These are phyloP conservation scores for Paspalum vaginatum DNA, from an alignment of 176 grass and related monocot species.

Conservation along the genomic window DNA sequence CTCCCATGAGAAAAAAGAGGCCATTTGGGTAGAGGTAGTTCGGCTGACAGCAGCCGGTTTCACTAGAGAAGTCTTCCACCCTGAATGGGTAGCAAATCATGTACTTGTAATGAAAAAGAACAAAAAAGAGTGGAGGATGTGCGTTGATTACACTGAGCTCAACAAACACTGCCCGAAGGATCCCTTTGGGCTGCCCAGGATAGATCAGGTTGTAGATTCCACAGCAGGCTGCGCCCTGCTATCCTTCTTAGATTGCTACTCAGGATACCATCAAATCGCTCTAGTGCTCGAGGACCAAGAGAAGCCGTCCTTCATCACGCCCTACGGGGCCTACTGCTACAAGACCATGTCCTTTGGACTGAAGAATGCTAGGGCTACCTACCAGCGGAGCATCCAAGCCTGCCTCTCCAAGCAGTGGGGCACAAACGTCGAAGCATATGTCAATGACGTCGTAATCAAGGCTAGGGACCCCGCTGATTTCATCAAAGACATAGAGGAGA, in stretches of 20 bases:
- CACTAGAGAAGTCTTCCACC: background rate
- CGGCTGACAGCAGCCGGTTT: background rate
- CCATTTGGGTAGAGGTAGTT: background rate
- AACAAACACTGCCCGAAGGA: too few species aligned
- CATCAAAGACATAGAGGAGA: background rate
- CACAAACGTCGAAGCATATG: too few species aligned
- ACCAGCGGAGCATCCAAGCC: too few species aligned
- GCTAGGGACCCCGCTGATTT: accelerated
- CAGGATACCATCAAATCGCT: background rate
- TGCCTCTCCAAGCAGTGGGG: too few species aligned
- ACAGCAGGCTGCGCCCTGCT: background rate
- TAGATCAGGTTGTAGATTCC: too few species aligned
- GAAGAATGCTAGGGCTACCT: background rate
- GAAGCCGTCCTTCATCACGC: background rate
- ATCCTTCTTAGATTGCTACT: background rate
- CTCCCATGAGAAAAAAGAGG: background rate
- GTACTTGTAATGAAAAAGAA: too few species aligned
- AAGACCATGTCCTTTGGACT: background rate
- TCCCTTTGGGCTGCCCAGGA: too few species aligned
- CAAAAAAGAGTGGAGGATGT: too few species aligned
- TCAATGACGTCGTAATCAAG: too few species aligned
- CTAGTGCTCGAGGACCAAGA: background rate
- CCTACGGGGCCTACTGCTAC: background rate
- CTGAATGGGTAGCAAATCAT: too few species aligned
- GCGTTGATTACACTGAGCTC: too few species aligned